phyloP scores from a whole-genome alignment of 176 grass and related monocot genomes.

The Aegilops bicornis region DNA sequence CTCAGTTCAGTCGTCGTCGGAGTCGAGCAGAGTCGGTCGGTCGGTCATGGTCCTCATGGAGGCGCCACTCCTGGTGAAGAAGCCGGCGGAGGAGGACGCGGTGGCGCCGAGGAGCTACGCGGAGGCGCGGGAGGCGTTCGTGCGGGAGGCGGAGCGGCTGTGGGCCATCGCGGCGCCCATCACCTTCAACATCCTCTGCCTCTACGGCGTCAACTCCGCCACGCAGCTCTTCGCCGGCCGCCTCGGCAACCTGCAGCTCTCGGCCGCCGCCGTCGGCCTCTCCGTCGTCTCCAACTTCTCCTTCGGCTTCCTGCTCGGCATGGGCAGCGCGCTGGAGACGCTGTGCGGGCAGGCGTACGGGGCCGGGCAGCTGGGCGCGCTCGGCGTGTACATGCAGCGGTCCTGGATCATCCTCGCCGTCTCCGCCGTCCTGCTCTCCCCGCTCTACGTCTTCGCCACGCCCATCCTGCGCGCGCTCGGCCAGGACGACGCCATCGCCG shows the following conservation, averaged over 20 bases:
- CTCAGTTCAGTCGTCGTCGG: background rate
- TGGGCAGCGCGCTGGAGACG: constrained; percentile 74
- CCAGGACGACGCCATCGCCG: too few species aligned
- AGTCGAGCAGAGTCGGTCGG: background rate
- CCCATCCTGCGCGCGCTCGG: too few species aligned
- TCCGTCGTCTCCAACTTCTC: too few species aligned
- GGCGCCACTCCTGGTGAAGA: background rate
- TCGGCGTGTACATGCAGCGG: constrained; percentile 26
- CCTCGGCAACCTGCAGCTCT: too few species aligned
- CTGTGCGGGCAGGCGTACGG: constrained; percentile 54
- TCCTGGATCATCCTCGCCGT: too few species aligned
- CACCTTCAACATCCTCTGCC: too few species aligned
- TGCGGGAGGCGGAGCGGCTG: background rate
- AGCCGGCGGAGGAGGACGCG: background rate
- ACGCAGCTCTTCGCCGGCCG: too few species aligned
- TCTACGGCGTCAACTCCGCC: too few species aligned
- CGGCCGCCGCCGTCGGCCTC: too few species aligned
- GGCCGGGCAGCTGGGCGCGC: constrained; percentile 17
- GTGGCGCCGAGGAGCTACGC: background rate
- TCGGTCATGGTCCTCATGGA: background rate
- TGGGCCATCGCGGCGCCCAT: background rate
- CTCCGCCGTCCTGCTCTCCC: too few species aligned
- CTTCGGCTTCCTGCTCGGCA: constrained; percentile 29
- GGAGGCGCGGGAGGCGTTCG: background rate
- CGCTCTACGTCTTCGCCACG: too few species aligned